Base-by-base conservation (phyloP, 805 yeast genomes). In the Saturnispora zaruensis region DNA sequence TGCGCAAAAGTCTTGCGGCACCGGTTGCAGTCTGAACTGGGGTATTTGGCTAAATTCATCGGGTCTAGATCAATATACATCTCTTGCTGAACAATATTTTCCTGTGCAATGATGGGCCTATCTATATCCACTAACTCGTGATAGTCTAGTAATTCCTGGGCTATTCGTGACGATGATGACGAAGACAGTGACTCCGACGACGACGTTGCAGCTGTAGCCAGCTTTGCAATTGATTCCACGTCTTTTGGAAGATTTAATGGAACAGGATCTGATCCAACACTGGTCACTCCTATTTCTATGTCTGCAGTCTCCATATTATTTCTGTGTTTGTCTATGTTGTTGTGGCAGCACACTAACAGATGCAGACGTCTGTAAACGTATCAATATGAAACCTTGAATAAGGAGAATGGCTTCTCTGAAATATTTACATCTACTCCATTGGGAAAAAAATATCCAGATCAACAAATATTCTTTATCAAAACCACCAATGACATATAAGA, bases 1-100 rank as follows among this genome's bases (percentile, higher is more conserved):
- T 74, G 77, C n/a, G 72, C 71, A 59, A 81, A 81, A 9, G 68
- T 72, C 56, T 79, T 81, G 59, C 80, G 79, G 58, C 87, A 82
- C 48, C 87, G 62, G 2, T 80, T 68, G 54, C 87, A 82, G 21
- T 44, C 33, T 1, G 53, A 36, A 18, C 45, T 47, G 5, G 54
- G 51, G 24, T 42, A 55, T 28, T 41, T 51, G 11, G 9, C 20
- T 26, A 49, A 24, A 30, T 54, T 53, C 32, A 57, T 59, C 1
- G 64, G 61, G 48, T 59, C 64, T 24, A 61, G 47, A 28, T 53
- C 55, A 48, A 56, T 59, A 44, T 53, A 38, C 36, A 34, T 20
- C n/a, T 41, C 50, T 3, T 32, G 40, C 18, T 36, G 40, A 6
- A 18, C 40, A 5, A 36, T 16, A 16, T 36, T 36, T 16, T 36